phyloP scores from a whole-genome alignment of 2,329 filamentous ascomycete species.

The Talaromyces rugulosus region DNA sequence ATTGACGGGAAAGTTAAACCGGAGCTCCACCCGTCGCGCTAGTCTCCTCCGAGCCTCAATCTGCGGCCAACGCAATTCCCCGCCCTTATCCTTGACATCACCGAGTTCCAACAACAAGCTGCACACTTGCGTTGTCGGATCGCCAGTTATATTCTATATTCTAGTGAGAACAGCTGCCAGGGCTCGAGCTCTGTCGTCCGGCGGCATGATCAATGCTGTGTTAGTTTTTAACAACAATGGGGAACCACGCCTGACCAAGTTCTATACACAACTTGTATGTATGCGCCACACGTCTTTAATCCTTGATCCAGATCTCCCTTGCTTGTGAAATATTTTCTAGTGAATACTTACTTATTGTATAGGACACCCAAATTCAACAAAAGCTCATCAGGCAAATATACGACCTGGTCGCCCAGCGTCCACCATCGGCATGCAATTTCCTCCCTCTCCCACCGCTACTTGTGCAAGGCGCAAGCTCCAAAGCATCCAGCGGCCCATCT shows the following conservation, averaged over 20 bases:
- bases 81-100: not conserved
- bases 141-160: not conserved
- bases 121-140: not conserved
- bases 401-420: constrained; percentile 85
- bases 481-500: constrained; percentile 57
- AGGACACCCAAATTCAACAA: constrained; percentile 98
- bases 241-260: constrained; percentile 93
- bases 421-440: constrained; percentile 94
- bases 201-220: constrained; percentile 91
- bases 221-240: constrained; percentile 98
- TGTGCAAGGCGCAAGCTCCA: constrained; percentile 46
- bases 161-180: not conserved
- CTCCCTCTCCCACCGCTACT: constrained; percentile 70
- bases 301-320: not conserved
- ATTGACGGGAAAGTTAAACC: not conserved
- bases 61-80: not conserved
- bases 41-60: not conserved
- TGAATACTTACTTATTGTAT: not conserved
- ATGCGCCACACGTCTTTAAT: not conserved
- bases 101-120: not conserved
- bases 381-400: constrained; percentile 97
- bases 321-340: constrained; percentile 1
- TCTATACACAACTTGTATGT: constrained; percentile 90
- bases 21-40: not conserved
- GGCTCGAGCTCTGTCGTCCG: not conserved